Evolutionary conservation across 176 grass and related monocot species (phyloP).

Genomic region (Puya raimondii): DNA sequence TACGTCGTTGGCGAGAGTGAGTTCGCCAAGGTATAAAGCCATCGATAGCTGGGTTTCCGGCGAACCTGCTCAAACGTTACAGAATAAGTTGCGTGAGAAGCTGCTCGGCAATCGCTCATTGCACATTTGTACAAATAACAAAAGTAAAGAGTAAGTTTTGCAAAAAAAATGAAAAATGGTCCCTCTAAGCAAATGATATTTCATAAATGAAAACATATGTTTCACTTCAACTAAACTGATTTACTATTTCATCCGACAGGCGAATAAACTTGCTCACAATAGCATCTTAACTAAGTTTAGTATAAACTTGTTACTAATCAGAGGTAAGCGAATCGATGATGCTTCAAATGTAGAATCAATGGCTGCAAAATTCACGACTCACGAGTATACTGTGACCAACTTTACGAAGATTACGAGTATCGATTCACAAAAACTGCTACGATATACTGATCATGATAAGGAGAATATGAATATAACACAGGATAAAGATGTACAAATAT

Average conservation of each 20-base stretch:
- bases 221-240: too few relatives aligned
- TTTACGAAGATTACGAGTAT: too few relatives aligned
- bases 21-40: constrained; percentile 61
- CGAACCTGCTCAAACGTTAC: constrained; percentile 22
- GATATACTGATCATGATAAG: background rate
- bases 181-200: too few relatives aligned
- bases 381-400: too few relatives aligned
- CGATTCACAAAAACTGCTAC: too few relatives aligned
- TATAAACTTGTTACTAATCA: too few relatives aligned
- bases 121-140: background rate
- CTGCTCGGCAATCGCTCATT: background rate
- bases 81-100: background rate
- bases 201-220: too few relatives aligned
- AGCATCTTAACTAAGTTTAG: too few relatives aligned
- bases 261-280: too few relatives aligned
- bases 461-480: background rate
- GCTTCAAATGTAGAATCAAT: background rate
- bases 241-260: too few relatives aligned
- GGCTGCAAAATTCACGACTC: background rate
- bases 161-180: too few relatives aligned
- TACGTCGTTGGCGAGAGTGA: constrained; percentile 51
- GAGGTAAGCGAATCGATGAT: background rate
- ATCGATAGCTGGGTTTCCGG: constrained; percentile 52
- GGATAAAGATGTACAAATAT: background rate
- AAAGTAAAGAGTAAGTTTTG: background rate